Percentiles rank a stretch among this genome's conserved stretches.
Conservation (phyloP, 2,329 filamentous ascomycete genomes). For the Sporothrix protearum region DNA sequence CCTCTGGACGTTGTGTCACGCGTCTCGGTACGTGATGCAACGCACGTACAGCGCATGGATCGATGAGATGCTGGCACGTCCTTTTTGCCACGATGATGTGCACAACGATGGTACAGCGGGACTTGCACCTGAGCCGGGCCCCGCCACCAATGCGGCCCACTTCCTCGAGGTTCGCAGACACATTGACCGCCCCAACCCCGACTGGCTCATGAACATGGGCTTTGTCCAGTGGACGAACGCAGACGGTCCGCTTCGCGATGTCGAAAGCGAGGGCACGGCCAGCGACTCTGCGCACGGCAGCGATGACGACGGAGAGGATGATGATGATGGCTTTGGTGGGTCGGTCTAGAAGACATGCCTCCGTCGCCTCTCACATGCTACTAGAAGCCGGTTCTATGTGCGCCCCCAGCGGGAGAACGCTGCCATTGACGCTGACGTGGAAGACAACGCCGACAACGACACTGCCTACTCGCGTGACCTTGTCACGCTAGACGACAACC, state of each 20-base stretch:
- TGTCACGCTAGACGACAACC: too few species aligned
- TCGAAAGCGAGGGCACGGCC: background rate
- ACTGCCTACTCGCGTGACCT: too few species aligned
- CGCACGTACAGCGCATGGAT: background rate
- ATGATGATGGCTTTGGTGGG: background rate
- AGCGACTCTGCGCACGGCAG: too few species aligned
- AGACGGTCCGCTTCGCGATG: background rate
- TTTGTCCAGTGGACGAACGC: background rate
- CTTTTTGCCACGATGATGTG: background rate
- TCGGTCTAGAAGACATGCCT: background rate
- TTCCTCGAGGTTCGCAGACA: background rate
- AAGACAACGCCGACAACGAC: too few species aligned
- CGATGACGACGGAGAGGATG: background rate
- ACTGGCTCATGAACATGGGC: background rate
- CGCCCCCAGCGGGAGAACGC: background rate
- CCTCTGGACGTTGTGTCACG: background rate
- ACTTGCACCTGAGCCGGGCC: background rate
- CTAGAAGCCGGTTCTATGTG: background rate
- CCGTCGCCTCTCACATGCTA: background rate
- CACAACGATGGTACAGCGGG: background rate
- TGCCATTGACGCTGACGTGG: background rate
- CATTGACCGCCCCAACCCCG: background rate
- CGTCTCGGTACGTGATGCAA: background rate
- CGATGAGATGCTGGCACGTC: background rate
- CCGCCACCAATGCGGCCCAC: background rate